These are phyloP conservation scores for Plantago rigida DNA, from an alignment of 305 asterid species.

Conservation along the genomic window DNA sequence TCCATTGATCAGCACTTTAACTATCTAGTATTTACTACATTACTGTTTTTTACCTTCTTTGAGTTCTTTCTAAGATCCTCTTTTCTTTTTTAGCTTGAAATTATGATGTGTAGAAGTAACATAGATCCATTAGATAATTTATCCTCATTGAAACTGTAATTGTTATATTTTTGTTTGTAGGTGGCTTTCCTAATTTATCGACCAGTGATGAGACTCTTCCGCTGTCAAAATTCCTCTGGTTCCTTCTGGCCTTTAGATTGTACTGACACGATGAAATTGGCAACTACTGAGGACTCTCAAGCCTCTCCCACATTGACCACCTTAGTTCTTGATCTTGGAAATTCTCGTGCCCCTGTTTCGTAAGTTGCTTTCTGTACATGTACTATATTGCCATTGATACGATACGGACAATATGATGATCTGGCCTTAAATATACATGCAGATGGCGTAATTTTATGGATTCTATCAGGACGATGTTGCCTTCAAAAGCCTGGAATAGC, in stretches of 20 bases:
- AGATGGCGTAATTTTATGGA: conserved; percentile 89
- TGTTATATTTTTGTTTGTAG: conserved; percentile 37
- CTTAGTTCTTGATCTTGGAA: conserved; percentile 72
- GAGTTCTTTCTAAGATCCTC: not conserved
- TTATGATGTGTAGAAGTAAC: no score
- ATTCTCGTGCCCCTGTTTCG: conserved; percentile 61
- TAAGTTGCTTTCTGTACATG: conserved; percentile 28
- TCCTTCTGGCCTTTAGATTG: conserved; percentile 80
- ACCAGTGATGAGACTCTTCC: conserved; percentile 96
- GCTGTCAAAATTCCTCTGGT: conserved; percentile 50
- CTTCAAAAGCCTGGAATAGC: conserved; percentile 98
- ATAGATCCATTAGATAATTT: not conserved
- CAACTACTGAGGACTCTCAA: conserved; percentile 52
- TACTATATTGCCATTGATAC: not conserved
- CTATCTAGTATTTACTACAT: conserved; percentile 2
- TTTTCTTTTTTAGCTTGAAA: no score
- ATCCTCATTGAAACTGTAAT: conserved; percentile 8
- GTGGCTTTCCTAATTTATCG: conserved; percentile 92
- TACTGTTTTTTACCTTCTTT: not conserved
- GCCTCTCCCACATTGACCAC: conserved; percentile 36
- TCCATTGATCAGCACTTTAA: conserved; percentile 24
- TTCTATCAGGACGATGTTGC: conserved; percentile 83
- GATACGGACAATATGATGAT: not conserved
- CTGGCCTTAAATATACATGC: conserved; percentile 25
- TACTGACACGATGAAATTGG: conserved; percentile 40